These are phyloP conservation scores for Nakazawaea molendinolei DNA, from an alignment of 805 yeast genomes.

Conservation along the genomic window DNA sequence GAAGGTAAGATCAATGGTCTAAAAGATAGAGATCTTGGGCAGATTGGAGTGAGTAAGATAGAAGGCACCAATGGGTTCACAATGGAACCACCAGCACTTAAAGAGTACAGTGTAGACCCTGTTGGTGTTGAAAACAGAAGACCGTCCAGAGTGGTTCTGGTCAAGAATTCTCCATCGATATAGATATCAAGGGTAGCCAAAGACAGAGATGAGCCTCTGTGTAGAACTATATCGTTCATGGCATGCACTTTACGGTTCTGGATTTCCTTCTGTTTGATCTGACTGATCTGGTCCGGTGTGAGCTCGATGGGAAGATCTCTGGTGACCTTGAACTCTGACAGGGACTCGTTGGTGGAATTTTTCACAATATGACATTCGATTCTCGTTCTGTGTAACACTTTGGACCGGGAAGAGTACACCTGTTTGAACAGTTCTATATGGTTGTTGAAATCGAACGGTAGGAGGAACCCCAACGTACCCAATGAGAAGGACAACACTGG, in stretches of 20 bases:
- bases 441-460: slow-evolving; percentile 76
- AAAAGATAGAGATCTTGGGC: slow-evolving; percentile 87
- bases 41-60: slow-evolving; percentile 79
- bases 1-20: slow-evolving; percentile 82
- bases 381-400: slow-evolving; percentile 70
- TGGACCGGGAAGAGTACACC: slow-evolving; percentile 63
- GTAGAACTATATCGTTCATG: slow-evolving; percentile 86
- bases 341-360: slow-evolving; percentile 17
- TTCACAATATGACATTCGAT: slow-evolving; percentile 66
- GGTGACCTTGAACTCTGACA: slow-evolving; percentile 3
- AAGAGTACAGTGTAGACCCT: slow-evolving; percentile 90
- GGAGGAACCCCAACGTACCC: slow-evolving; percentile 84
- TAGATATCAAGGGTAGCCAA: slow-evolving; percentile 77
- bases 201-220: slow-evolving; percentile 85
- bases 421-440: slow-evolving; percentile 52
- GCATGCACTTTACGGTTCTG: slow-evolving; percentile 51
- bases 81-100: slow-evolving; percentile 87
- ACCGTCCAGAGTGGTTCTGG: slow-evolving; percentile 92
- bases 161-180: slow-evolving; percentile 76
- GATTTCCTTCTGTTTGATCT: slow-evolving; percentile 7
- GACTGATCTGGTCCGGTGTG: slow-evolving; percentile 10
- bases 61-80: slow-evolving; percentile 86
- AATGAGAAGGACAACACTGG: slow-evolving; percentile 84
- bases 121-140: slow-evolving; percentile 83
- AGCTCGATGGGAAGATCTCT: slow-evolving; percentile 8